Conservation (phyloP, 768 basidiomycete genomes). For the Kwoniella pini region DNA sequence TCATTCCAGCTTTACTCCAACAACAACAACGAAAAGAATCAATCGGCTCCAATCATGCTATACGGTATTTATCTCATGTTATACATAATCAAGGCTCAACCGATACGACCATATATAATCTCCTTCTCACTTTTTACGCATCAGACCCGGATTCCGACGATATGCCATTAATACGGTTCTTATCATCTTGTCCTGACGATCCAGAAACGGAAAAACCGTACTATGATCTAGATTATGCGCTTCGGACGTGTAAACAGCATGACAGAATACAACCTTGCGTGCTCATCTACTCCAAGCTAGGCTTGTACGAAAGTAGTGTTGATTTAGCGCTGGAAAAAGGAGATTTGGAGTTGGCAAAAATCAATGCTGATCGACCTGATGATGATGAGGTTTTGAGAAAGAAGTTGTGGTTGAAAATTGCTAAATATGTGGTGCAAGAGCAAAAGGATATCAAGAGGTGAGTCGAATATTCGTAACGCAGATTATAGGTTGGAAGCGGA, state of each 20-base stretch:
- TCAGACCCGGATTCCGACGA: conserved; percentile 57
- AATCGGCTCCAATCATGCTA: conserved; percentile 66
- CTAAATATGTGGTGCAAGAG: conserved; percentile 96
- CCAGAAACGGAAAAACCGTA: conserved; percentile 82
- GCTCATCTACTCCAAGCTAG: conserved; percentile 97
- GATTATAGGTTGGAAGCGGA: background rate
- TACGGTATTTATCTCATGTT: conserved; percentile 82
- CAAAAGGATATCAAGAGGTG: conserved; percentile 98
- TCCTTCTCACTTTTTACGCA: conserved; percentile 81
- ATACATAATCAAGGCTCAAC: conserved; percentile 78
- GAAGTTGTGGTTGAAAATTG: conserved; percentile 97
- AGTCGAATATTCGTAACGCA: conserved; percentile 54
- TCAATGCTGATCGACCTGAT: conserved; percentile 91
- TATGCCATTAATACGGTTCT: conserved; percentile 66
- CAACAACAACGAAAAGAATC: conserved; percentile 66
- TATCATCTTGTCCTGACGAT: conserved; percentile 76
- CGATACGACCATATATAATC: conserved; percentile 87
- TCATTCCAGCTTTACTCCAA: conserved; percentile 85
- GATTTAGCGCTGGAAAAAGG: conserved; percentile 92
- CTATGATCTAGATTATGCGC: conserved; percentile 94
- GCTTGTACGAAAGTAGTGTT: conserved; percentile 92
- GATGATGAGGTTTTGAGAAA: conserved; percentile 83
- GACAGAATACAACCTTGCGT: conserved; percentile 85
- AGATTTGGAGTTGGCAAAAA: conserved; percentile 90
- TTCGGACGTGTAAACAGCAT: conserved; percentile 83